Evolutionary conservation across 2,329 filamentous ascomycete species (phyloP), one percentile per base, ranked within the genome.

Genomic region (Fusarium decemcellulare): DNA sequence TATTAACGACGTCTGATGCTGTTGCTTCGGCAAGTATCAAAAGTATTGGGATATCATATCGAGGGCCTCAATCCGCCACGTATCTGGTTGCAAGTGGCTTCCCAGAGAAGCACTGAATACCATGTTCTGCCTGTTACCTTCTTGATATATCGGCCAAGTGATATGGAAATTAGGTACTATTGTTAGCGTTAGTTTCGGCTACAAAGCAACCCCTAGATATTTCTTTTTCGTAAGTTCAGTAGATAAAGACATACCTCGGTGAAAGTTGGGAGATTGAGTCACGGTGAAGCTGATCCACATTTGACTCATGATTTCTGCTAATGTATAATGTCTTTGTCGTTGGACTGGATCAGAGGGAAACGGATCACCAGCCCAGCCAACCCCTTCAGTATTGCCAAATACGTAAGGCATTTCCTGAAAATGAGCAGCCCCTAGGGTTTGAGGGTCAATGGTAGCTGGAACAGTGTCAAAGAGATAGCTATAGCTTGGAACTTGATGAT

Each of bases 331-430:
- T 15, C 39, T 42, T 42, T 37, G 34, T 8, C 34, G 34, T 37
- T 37, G 34, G 34, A 37, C 34, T 37, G 34, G 34, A 37, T 37
- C 34, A 37, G 34, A 37, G 34, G 34, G 34, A 16, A 42, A 42
- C 11, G 39, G 39, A 16, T 42, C 39, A 42, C 12, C 8, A 15
- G 12, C n/a, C 14, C n/a, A 42, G 14, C 39, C 39, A n/a, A n/a
- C 11, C n/a, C 39, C 39, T 16, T 16, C n/a, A n/a, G 23, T 48
- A 23, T 23, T 32, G 8, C 23, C 46, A 48, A n/a, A 16, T 23
- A 34, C 30, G 18, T 15, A 50, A 6, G 47, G 12, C 6, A 70
- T 61, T 56, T 72, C 77, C 46, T 76, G 71, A 70, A 85, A 84
- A 15, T 84, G 75, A 27, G 73, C 73, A 12, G 74, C 64, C 18